Evolutionary conservation across 257 asterid species (phyloP).

Genomic region (Coffea eugenioides): DNA sequence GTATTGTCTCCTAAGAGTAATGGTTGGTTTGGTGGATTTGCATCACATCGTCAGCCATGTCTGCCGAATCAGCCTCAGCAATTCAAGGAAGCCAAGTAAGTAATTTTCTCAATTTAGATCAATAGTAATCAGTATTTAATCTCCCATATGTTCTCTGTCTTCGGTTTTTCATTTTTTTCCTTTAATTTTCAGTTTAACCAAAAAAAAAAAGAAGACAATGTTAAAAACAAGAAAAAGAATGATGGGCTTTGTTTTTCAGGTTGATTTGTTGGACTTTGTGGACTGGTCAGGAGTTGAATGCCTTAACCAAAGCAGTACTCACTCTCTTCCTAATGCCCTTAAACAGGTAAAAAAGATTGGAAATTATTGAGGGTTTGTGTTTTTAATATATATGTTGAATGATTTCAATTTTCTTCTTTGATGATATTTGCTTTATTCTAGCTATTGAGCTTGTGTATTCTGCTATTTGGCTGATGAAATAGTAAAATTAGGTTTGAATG

Average conservation of each 20-base stretch:
- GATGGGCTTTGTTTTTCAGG: constrained; percentile 34
- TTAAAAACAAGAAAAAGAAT: not conserved
- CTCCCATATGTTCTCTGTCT: not conserved
- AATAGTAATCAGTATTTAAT: too few species aligned
- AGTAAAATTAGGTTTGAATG: not conserved
- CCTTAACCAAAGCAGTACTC: constrained; percentile 57
- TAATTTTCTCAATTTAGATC: constrained; percentile 15
- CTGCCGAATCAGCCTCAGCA: constrained; percentile 63
- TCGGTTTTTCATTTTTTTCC: not conserved
- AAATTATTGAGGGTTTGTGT: not conserved
- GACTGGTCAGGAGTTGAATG: constrained; percentile 88
- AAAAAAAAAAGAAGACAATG: not conserved
- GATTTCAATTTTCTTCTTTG: not conserved
- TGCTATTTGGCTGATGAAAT: not conserved
- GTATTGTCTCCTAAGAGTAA: not conserved
- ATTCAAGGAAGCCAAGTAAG: constrained; percentile 50
- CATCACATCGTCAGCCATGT: constrained; percentile 38
- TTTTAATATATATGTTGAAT: not conserved
- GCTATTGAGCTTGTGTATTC: not conserved
- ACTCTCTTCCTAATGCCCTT: constrained; percentile 68
- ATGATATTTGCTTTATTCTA: not conserved
- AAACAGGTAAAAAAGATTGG: constrained; percentile 44
- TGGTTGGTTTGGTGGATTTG: not conserved
- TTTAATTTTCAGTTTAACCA: not conserved
- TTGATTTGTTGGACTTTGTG: constrained; percentile 69